Percentiles rank a stretch among this genome's conserved stretches.
These are phyloP conservation scores for Ephemerocybe angulata DNA, from an alignment of 768 basidiomycete species.

Conservation along the genomic window DNA sequence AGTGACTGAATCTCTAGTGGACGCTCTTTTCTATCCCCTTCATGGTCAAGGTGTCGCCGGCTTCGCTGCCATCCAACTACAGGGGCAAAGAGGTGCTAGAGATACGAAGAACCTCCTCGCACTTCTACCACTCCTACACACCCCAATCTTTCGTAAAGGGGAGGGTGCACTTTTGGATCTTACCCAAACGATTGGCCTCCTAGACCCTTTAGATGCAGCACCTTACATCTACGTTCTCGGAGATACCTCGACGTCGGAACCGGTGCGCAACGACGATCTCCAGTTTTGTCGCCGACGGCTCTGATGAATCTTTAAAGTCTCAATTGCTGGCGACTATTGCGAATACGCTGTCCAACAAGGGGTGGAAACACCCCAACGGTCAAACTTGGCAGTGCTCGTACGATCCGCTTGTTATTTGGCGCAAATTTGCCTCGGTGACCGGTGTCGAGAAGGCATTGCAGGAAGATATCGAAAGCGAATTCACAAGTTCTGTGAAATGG, in stretches of 20 bases:
- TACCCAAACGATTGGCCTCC: conserved; percentile 41
- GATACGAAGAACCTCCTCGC: conserved; percentile 38
- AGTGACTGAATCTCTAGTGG: conserved; percentile 52
- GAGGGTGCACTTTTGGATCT: conserved; percentile 19
- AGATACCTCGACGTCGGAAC: too few relatives aligned
- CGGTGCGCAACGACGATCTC: background rate
- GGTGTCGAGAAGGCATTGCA: conserved; percentile 31
- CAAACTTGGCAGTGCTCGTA: background rate
- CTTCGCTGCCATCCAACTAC: conserved; percentile 36
- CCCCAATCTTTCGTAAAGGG: conserved; percentile 43
- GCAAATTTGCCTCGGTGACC: conserved; percentile 34
- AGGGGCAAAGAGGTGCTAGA: conserved; percentile 12
- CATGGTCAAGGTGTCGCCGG: conserved; percentile 32
- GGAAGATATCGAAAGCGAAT: conserved; percentile 43
- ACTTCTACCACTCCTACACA: conserved; percentile 42
- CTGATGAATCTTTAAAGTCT: background rate
- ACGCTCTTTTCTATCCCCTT: conserved; percentile 45
- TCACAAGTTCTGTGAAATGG: conserved; percentile 50
- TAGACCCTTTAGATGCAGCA: conserved; percentile 56
- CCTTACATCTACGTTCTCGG: conserved; percentile 35
- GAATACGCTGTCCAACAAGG: background rate
- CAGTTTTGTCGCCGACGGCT: background rate
- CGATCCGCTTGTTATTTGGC: conserved; percentile 42
- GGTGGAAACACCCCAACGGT: conserved; percentile 10
- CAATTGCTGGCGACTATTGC: background rate